Base-by-base conservation (phyloP, 257 asterid genomes). In the Sherardia arvensis region DNA sequence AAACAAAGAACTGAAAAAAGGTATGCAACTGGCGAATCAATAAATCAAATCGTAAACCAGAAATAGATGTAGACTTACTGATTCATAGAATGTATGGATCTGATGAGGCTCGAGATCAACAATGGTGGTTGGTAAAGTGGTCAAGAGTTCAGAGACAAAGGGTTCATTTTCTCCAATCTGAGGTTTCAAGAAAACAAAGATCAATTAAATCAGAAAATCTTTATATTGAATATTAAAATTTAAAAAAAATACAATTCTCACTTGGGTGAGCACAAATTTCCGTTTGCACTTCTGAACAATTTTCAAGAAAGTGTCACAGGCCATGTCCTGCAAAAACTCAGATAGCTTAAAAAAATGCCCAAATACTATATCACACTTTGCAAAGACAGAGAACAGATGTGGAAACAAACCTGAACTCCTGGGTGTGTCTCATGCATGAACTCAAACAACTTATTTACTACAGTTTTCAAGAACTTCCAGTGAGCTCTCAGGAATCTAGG, bases 361-460 rank as follows among this genome's bases (percentile, higher is more conserved):
- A 22, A 40, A 43, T 38, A 28, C 26, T 17, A n/a, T 54, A 23
- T 25, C 2, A 45, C 6, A 32, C 4, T 27, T 51, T 1, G 15
- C 22, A 11, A 25, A 1, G n/a, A 29, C 21, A 4, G 32, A 27
- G 65, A 36, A 33, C 10, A 2, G 40, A 33, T 33, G 40, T 33
- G 40, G 8, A 67, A 26, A 62, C 68, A 36, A 77, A 93, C 99
- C 99, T 93, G 99, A 79, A 93, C 99, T 75, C 99, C 99, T 49
- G 97, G 99, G 79, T 93, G 99, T 5, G 89, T 90, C 84, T 93
- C 99, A 10, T 93, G 97, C 99, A 93, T 90, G 81, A 93, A 93
- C 78, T 93, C 99, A 74, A 93, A 93, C 79, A 93, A 76, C 79
- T 93, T 93, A 83, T 90, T 90, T 68, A 93, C 99, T 66, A 93